Evolutionary conservation across 78 protist species (phyloP).

Genomic region (Mantamonas sphyraenae): DNA sequence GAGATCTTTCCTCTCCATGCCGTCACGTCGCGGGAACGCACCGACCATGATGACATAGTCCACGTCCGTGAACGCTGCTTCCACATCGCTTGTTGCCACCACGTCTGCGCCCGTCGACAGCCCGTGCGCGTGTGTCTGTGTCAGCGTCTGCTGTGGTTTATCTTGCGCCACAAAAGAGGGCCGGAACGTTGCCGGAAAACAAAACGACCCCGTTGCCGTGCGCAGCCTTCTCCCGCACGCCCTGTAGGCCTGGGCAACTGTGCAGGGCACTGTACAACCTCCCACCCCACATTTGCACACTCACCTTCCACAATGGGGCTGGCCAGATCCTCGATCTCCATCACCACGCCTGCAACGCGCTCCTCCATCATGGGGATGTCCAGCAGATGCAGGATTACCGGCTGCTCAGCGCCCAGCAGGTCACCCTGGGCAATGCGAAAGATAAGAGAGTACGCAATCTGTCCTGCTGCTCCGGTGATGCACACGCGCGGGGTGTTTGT

Average conservation of each 20-base stretch:
- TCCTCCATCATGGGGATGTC: conserved; percentile 61
- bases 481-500: conserved; percentile 37
- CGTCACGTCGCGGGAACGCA: conserved; percentile 88
- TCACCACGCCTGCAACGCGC: conserved; percentile 39
- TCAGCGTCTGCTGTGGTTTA: not conserved
- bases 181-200: too few species aligned
- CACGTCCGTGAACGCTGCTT: conserved; percentile 36
- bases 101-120: not conserved
- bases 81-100: conserved; percentile 41
- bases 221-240: too few species aligned
- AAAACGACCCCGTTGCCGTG: too few species aligned
- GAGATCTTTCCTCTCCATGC: conserved; percentile 90
- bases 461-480: conserved; percentile 93
- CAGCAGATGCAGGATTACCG: conserved; percentile 71
- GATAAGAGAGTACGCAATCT: conserved; percentile 71
- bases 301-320: conserved; percentile 16
- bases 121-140: not conserved
- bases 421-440: conserved; percentile 46
- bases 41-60: conserved; percentile 76
- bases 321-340: conserved; percentile 62
- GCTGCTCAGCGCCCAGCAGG: conserved; percentile 34
- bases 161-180: too few species aligned
- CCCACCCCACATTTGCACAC: too few species aligned
- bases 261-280: too few species aligned
- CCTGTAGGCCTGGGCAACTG: too few species aligned